Percentiles rank a stretch among this genome's conserved stretches.
Conservation (phyloP, 2,329 filamentous ascomycete genomes). For the Parascedosporium putredinis region DNA sequence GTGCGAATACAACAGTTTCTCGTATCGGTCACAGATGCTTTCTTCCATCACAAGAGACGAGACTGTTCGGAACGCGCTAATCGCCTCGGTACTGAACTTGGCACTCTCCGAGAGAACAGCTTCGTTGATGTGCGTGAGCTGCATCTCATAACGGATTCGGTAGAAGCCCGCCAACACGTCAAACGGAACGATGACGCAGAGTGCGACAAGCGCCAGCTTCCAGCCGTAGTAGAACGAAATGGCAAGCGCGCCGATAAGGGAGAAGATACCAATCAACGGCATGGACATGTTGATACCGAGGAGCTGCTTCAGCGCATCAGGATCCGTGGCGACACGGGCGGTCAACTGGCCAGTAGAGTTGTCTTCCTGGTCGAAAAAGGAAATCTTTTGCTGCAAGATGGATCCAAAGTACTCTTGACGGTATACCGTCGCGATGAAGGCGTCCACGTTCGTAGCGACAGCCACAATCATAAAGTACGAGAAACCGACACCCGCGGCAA, state of each 20-base stretch:
- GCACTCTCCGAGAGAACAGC: conserved; percentile 61
- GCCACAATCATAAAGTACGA: conserved; percentile 41
- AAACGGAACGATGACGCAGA: conserved; percentile 48
- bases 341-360: conserved; percentile 52
- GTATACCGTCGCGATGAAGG: conserved; percentile 41
- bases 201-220: conserved; percentile 61
- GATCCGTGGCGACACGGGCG: conserved; percentile 43
- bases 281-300: conserved; percentile 55
- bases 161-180: conserved; percentile 36
- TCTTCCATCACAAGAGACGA: conserved; percentile 60
- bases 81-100: conserved; percentile 64
- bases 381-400: conserved; percentile 47
- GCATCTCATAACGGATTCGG: conserved; percentile 47
- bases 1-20: conserved; percentile 46
- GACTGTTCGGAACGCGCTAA: conserved; percentile 65
- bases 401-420: conserved; percentile 51
- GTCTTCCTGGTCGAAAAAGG: conserved; percentile 50
- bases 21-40: conserved; percentile 51
- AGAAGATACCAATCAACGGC: conserved; percentile 48
- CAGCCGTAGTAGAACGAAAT: conserved; percentile 66
- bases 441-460: conserved; percentile 34
- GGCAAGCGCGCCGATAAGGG: conserved; percentile 50
- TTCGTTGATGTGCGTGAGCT: conserved; percentile 59
- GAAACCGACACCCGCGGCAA: conserved; percentile 41
- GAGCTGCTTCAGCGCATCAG: conserved; percentile 50